phyloP scores from a whole-genome alignment of 108 stramenopile genomes.

The Cyclotella atomus region DNA sequence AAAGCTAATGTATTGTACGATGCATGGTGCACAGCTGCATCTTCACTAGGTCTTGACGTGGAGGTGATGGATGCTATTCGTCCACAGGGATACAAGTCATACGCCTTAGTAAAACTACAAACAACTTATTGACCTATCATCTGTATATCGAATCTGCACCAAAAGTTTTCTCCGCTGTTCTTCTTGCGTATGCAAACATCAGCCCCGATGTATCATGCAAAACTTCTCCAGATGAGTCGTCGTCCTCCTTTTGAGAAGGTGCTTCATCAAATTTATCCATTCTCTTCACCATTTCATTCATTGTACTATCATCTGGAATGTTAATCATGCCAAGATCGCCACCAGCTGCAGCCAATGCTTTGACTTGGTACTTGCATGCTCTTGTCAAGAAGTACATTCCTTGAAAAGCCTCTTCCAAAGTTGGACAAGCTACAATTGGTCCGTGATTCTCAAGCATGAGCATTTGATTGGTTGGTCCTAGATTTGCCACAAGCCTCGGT shows the following conservation, averaged over 20 bases:
- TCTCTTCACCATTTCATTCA: constrained; percentile 36
- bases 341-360: constrained; percentile 36
- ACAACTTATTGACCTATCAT: too few relatives aligned
- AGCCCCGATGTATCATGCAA: constrained; percentile 33
- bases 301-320: constrained; percentile 30
- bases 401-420: constrained; percentile 47
- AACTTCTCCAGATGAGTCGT: neutral
- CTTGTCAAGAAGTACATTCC: constrained; percentile 53
- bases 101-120: neutral
- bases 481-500: constrained; percentile 43
- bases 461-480: constrained; percentile 49
- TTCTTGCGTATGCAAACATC: constrained; percentile 52
- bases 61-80: constrained; percentile 4
- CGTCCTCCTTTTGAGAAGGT: constrained; percentile 13
- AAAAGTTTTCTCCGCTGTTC: constrained; percentile 44
- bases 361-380: constrained; percentile 49
- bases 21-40: constrained; percentile 30
- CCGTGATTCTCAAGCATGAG: constrained; percentile 53
- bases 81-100: neutral
- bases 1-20: constrained; percentile 37
- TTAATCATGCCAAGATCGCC: constrained; percentile 45
- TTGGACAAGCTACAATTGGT: constrained; percentile 49
- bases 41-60: constrained; percentile 14
- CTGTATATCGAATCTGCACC: constrained; percentile 36
- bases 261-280: constrained; percentile 54